Evolutionary conservation across 208 protist species (phyloP), one percentile per base, ranked within the genome.

Genomic region (Naegleria lovaniensis): DNA sequence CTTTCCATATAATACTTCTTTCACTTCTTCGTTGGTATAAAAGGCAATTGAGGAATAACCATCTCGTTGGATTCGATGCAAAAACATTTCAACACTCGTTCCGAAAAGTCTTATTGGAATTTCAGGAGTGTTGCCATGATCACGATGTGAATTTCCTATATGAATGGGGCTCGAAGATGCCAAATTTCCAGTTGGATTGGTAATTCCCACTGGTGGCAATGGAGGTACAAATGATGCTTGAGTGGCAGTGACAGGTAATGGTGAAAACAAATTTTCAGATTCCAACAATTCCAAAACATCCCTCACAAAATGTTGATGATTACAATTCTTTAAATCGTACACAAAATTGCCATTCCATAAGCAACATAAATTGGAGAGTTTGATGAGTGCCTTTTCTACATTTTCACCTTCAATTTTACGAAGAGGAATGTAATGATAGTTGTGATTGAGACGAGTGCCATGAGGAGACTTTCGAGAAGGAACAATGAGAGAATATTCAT

Each of bases 291-390:
- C 55, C 11, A 67, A 3, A 29, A 79, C 67, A 79, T 79, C 67
- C 36, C 29, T 79, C n/a, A 79, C 67, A 33, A 79, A 79, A 79
- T 79, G 67, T 79, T 79, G 67, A 79, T 79, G 67, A 79, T 79
- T 79, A 79, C 67, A 79, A 29, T 33, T 25, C n/a, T 11, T 36
- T 13, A 36, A 36, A 33, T 79, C 67, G 9, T 79, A 79, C 19
- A 36, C 16, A 36, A 36, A 36, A 79, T 36, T 79, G 1, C 67
- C 67, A 79, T 79, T 79, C 16, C 29, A 79, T 33, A 79, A 2
- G 36, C 67, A 36, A 79, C 67, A 79, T 33, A 79, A 36, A 29
- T 79, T 29, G 19, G 67, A 79, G n/a, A 79, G 0, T 79, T 79
- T 79, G 6, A 19, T 36, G 0, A 67, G 55, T 22, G 22, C 3